phyloP scores from a whole-genome alignment of 306 rosid species.

The Fagus crenata region DNA sequence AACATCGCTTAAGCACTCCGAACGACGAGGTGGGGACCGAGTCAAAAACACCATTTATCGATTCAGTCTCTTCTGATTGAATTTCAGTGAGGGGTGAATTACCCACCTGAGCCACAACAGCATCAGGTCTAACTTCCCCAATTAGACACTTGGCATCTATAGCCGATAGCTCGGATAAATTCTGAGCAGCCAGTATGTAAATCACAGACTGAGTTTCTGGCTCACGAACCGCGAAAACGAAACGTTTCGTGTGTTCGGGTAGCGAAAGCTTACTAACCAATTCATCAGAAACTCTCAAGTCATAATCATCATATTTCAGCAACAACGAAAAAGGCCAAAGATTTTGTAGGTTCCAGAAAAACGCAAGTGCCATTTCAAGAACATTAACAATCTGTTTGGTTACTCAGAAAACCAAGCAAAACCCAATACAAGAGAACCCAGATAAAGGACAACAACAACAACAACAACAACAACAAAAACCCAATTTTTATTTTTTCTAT shows the following conservation, averaged over 20 bases:
- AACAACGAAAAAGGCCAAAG: constrained; percentile 60
- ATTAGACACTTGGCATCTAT: constrained; percentile 54
- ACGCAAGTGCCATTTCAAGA: constrained; percentile 52
- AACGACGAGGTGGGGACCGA: constrained; percentile 66
- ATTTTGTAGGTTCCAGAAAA: constrained; percentile 50
- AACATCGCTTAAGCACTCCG: constrained; percentile 61
- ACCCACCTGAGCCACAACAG: constrained; percentile 59
- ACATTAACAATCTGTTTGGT: constrained; percentile 13
- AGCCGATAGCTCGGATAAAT: constrained; percentile 64
- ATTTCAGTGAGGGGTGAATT: constrained; percentile 34
- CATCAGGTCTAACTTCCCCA: constrained; percentile 66
- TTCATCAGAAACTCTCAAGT: constrained; percentile 49
- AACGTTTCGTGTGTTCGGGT: constrained; percentile 63
- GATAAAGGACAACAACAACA: no score
- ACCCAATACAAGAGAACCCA: not conserved
- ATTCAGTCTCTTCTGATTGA: constrained; percentile 34
- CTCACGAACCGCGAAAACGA: constrained; percentile 60
- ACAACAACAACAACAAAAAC: no score
- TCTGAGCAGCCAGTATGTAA: constrained; percentile 65
- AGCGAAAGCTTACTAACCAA: constrained; percentile 53
- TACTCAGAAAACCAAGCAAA: constrained; percentile 12
- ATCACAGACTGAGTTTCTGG: constrained; percentile 54
- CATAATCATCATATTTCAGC: constrained; percentile 51
- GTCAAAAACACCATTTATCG: constrained; percentile 23
- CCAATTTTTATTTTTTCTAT: no score